Conservation (phyloP, 2,329 filamentous ascomycete genomes). For the Fusarium sp. region DNA sequence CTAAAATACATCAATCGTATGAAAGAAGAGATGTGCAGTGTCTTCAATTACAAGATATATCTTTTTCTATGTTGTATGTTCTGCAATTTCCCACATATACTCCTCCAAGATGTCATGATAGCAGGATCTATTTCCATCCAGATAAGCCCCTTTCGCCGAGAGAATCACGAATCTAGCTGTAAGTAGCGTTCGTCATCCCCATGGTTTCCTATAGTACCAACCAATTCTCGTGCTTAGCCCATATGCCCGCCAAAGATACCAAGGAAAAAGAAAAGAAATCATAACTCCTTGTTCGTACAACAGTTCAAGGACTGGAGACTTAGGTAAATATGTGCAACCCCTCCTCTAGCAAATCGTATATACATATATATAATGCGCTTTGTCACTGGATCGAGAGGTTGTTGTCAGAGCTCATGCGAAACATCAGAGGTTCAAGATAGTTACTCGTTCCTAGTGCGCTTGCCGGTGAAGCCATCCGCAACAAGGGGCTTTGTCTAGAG, state of each 20-base stretch:
- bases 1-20: background rate
- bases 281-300: slow-evolving; percentile 4
- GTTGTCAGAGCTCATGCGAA: slow-evolving; percentile 36
- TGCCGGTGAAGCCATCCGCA: slow-evolving; percentile 45
- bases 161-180: background rate
- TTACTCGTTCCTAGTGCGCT: slow-evolving; percentile 35
- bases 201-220: background rate
- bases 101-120: slow-evolving; percentile 5
- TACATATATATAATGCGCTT: background rate
- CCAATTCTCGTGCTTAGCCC: background rate
- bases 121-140: background rate
- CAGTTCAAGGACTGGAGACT: background rate
- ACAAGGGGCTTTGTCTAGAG: slow-evolving; percentile 35
- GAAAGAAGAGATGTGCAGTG: background rate
- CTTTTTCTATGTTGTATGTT: slow-evolving; percentile 8
- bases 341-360: background rate
- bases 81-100: slow-evolving; percentile 1
- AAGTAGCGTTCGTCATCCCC: background rate
- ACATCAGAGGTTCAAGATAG: slow-evolving; percentile 22
- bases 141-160: slow-evolving; percentile 2
- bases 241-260: slow-evolving; percentile 6
- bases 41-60: background rate
- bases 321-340: background rate
- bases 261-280: slow-evolving; percentile 10
- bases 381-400: slow-evolving; percentile 12